phyloP scores from a whole-genome alignment of 1,139 yeast species.

The Saccharomyces pastorianus region DNA sequence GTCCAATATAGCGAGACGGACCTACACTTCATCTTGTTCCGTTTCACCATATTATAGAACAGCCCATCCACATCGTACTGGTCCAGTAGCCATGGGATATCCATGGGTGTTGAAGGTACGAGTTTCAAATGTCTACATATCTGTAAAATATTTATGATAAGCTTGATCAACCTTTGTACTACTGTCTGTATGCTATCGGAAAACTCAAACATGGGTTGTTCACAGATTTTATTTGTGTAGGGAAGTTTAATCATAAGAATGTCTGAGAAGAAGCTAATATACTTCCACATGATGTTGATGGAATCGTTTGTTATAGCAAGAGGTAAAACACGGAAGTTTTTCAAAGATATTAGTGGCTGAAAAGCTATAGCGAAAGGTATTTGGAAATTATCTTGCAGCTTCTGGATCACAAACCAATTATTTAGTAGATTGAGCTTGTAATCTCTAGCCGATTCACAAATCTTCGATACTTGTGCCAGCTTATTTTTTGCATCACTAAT shows the following conservation, averaged over 20 bases:
- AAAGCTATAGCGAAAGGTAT: conserved; percentile 22
- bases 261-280: conserved; percentile 10
- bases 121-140: conserved; percentile 13
- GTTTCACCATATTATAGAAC: conserved; percentile 15
- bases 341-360: conserved; percentile 23
- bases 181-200: neutral
- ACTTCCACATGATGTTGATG: conserved; percentile 18
- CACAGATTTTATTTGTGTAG: conserved; percentile 5
- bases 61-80: conserved; percentile 23
- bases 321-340: conserved; percentile 16
- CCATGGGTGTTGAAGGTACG: conserved; percentile 12
- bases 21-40: conserved; percentile 8
- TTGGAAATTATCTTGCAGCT: conserved; percentile 14
- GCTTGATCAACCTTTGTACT: conserved; percentile 9
- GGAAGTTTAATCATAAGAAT: conserved; percentile 14
- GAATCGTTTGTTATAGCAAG: conserved; percentile 14
- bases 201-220: conserved; percentile 9
- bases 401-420: conserved; percentile 19
- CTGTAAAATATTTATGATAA: conserved; percentile 13
- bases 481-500: conserved; percentile 6
- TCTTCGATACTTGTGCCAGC: conserved; percentile 10
- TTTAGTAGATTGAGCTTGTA: conserved; percentile 12
- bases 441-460: conserved; percentile 9
- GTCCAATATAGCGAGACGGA: neutral
- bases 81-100: conserved; percentile 13